A percentile compares a stretch with the other conserved stretches of the same genome.
phyloP scores from a whole-genome alignment of 2,329 filamentous ascomycete species.

The Ciborinia camelliae region DNA sequence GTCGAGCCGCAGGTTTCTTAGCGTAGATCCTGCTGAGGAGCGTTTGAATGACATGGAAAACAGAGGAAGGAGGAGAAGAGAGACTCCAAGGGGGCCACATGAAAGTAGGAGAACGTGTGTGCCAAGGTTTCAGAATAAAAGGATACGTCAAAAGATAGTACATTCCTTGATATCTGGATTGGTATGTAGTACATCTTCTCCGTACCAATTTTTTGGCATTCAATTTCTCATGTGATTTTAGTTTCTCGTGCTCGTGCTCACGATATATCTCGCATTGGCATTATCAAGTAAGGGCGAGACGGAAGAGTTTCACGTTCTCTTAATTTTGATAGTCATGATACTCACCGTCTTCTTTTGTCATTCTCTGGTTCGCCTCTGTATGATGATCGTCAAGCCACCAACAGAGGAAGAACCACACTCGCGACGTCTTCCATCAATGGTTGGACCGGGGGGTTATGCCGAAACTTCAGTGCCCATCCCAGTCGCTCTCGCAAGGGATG shows the following conservation, averaged over 20 bases:
- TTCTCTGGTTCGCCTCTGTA: constrained; percentile 68
- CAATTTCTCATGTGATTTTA: constrained; percentile 22
- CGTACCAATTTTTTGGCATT: neutral
- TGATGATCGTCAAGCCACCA: constrained; percentile 53
- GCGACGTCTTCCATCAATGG: constrained; percentile 45
- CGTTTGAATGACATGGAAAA: constrained; percentile 47
- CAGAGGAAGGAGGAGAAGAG: constrained; percentile 41
- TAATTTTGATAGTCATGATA: constrained; percentile 73
- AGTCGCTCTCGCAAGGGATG: constrained; percentile 70
- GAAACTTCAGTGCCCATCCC: constrained; percentile 71
- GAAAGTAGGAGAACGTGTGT: constrained; percentile 37
- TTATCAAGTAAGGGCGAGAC: constrained; percentile 61
- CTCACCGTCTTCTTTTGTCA: constrained; percentile 79
- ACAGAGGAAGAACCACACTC: constrained; percentile 36
- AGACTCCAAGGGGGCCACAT: constrained; percentile 30
- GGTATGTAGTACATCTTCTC: constrained; percentile 22
- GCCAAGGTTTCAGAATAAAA: constrained; percentile 53
- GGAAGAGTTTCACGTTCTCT: constrained; percentile 73
- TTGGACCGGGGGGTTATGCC: constrained; percentile 61
- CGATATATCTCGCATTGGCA: constrained; percentile 61
- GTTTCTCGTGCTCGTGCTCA: constrained; percentile 33
- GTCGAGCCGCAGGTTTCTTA: constrained; percentile 37
- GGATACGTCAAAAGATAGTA: constrained; percentile 53
- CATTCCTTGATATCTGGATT: constrained; percentile 62
- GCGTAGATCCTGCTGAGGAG: constrained; percentile 48